Evolutionary conservation across 768 basidiomycete species (phyloP), one percentile per base, ranked within the genome.

Genomic region (Mycena crocata): DNA sequence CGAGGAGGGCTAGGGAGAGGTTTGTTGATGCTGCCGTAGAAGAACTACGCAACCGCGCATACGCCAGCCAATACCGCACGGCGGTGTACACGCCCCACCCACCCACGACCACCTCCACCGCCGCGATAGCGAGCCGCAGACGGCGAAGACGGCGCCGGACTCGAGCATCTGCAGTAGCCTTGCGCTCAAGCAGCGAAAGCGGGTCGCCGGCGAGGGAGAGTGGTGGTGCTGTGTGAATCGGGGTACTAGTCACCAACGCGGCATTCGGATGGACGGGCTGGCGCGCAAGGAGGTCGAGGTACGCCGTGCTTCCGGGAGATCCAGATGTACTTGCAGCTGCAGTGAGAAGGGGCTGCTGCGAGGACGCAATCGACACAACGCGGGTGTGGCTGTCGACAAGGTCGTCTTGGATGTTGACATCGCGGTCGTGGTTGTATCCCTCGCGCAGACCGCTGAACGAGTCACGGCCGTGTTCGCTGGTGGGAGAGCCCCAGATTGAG

Each of bases 1-100:
- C 76, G 62, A 78, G 78, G 49, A 84, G 82, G 6, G 86, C 90
- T 19, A 91, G 78, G 4, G 81, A 81, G 7, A 90, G 76, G n/a
- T 24, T 86, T 78, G 28, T 80, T 73, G 0, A 74, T 72, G 66
- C 85, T 84, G 40, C 87, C 86, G 24, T 71, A 74, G 19, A 66
- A 62, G 8, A 83, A 80, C 2, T 77, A 67, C 73, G 84, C 85
- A 21, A 78, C 70, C 8, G 78, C 10, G 48, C 79, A 70, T 85
- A 90, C 5, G 90, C 88, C 14, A 92, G 71, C 71, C 85, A 89
- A 74, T 93, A 94, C 46, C 91, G 89, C 57, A 88, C 75, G 8
- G 85, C 81, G 66, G 84, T 89, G 74, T 91, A 93, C 10, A 81
- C 73, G 30, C 87, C 84, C 89, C 91, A 93, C 84, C 68, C 64